These are phyloP conservation scores for Xeromyces bisporus DNA, from an alignment of 495 filamentous ascomycete genomes.

Conservation along the genomic window DNA sequence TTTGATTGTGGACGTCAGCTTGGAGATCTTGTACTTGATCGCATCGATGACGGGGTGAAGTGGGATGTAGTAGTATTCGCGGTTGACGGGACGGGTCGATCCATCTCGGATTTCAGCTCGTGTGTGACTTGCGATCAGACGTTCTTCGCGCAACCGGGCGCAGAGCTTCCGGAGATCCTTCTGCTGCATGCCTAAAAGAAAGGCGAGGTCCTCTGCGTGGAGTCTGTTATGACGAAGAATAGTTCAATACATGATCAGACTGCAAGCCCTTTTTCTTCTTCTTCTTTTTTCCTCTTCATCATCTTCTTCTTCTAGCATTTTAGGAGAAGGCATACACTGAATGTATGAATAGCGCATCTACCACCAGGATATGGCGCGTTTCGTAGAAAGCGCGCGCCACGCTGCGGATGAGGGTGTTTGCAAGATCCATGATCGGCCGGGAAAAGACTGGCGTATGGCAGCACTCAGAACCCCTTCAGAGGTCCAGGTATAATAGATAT, in stretches of 20 bases:
- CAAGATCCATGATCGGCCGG: slow-evolving; percentile 51
- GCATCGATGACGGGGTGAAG: slow-evolving; percentile 88
- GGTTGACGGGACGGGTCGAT: slow-evolving; percentile 60
- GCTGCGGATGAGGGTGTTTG: slow-evolving; percentile 72
- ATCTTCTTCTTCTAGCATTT: no score
- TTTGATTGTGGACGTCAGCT: slow-evolving; percentile 70
- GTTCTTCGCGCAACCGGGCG: slow-evolving; percentile 66
- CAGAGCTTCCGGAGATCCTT: slow-evolving; percentile 83
- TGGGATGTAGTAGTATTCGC: slow-evolving; percentile 94
- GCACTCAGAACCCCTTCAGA: neutral
- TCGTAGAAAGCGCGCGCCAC: slow-evolving; percentile 87
- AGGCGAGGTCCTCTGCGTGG: slow-evolving; percentile 72
- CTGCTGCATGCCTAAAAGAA: slow-evolving; percentile 66
- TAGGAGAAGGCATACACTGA: slow-evolving; percentile 47
- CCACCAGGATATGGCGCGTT: slow-evolving; percentile 68
- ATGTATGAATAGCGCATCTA: slow-evolving; percentile 88
- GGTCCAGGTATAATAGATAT: no score
- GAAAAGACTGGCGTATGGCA: neutral
- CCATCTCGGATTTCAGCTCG: slow-evolving; percentile 65
- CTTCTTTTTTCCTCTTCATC: no score
- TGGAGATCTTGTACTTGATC: slow-evolving; percentile 85
- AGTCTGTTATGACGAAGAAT: no score
- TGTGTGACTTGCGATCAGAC: slow-evolving; percentile 65
- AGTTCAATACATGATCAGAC: no score
- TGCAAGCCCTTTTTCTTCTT: no score